Evolutionary conservation across 1,139 yeast genomes (phyloP), one percentile per base, ranked within the genome.

Genomic region (Pichia sp.): DNA sequence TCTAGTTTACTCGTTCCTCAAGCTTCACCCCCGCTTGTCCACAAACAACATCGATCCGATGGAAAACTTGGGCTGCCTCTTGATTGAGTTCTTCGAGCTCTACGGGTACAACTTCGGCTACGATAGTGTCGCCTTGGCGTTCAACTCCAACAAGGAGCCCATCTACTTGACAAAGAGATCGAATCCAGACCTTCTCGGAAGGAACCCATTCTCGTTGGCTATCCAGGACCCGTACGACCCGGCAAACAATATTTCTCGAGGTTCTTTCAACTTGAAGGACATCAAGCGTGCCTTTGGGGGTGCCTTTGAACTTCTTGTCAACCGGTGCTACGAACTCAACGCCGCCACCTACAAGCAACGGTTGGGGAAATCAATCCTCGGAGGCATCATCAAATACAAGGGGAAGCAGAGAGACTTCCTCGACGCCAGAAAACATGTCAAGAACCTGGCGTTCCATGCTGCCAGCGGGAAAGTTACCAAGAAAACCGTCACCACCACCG

Each of bases 11-110:
- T 87, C 96, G 36, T 92, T 93, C 67, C 71, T 95, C 59, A 79
- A 76, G 61, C 73, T 87, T 56, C 99, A 93, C 69, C 97, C 97
- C 12, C 77, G 91, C 61, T 66, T 92, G 6, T 71, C 85, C 2
- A 81, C 95, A 0, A 76, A 80, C 8, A 81, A 83, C 51, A 85
- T 92, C 61, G 77, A 80, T 49, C 83, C 91, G 0, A 65, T 79
- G 60, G 87, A 87, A 51, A 95, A 95, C 66, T 72, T 93, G 60
- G 99, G 99, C 1, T 87, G 92, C 2, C 72, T 95, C 45, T 73
- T 93, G 55, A 89, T 95, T 54, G 99, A 95, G 68, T 92, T 93
- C 64, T 92, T 95, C 69, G 98, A 93, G 68, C 76, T 92, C n/a
- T 95, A 92, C 65, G 99, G 99, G 17, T 80, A 89, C 60, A 85